phyloP scores from a whole-genome alignment of 129 eudicot species.

The Artemisia tridentata region DNA sequence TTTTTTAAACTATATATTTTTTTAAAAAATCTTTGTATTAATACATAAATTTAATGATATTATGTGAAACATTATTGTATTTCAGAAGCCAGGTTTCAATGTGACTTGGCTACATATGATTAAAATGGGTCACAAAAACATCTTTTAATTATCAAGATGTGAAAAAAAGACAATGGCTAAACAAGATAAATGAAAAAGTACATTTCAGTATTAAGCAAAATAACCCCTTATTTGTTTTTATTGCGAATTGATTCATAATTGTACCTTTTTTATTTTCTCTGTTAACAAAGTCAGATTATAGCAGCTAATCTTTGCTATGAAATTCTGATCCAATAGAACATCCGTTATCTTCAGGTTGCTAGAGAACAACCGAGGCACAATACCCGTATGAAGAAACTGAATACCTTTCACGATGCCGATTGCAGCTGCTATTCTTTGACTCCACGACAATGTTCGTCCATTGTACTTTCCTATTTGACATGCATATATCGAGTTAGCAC shows the following conservation, averaged over 20 bases:
- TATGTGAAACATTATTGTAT: no score
- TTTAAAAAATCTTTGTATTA: no score
- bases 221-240: no score
- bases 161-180: no score
- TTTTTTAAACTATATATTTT: no score
- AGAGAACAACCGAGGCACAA: constrained; percentile 58
- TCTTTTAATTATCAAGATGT: no score
- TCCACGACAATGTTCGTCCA: constrained; percentile 55
- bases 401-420: constrained; percentile 86
- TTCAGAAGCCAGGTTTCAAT: no score
- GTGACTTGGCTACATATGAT: no score
- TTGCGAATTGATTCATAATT: constrained; percentile 6
- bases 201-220: no score
- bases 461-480: constrained; percentile 36
- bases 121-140: no score
- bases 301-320: constrained; percentile 68
- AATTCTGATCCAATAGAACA: constrained; percentile 73
- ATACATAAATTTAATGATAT: no score
- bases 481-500: neutral
- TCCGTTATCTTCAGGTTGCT: constrained; percentile 72
- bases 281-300: constrained; percentile 70
- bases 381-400: constrained; percentile 79
- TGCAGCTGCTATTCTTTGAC: constrained; percentile 76
- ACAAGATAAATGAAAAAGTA: no score
- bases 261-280: constrained; percentile 55